Evolutionary conservation across 2,329 filamentous ascomycete species (phyloP), one percentile per base, ranked within the genome.

Genomic region (Aspergillus tubingensis): DNA sequence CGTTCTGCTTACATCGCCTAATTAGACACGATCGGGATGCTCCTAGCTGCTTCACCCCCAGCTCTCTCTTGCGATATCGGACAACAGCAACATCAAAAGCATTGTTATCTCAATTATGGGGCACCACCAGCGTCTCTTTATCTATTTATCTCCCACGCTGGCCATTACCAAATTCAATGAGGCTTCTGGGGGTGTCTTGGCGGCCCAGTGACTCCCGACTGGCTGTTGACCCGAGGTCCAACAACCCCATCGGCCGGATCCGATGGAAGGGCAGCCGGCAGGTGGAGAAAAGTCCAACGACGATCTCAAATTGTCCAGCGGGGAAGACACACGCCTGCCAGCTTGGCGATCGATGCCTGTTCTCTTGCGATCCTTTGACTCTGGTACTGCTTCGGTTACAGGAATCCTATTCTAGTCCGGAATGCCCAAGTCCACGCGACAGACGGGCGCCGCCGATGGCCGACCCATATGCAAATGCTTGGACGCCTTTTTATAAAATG

Each of bases 361-460:
- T 19, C 15, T 39, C 36, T 27, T n/a, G 13, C 10, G 10, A 43
- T 43, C 17, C 52, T 4, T 13, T 19, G 52, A 11, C 23, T 30
- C 10, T 54, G 38, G 25, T 25, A 43, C 15, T 3, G 21, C 30
- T 44, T 41, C 36, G 21, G 25, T 43, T 44, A 27, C 52, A 32
- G n/a, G n/a, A 54, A 36, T 19, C 38, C 15, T 25, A 30, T 49
- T 27, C 41, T 44, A 53, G 39, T 53, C 51, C 11, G 51, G 8
- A 39, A 43, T 30, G 41, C 11, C 7, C 39, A 30, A 47, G 41
- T 54, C 60, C 57, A 62, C 57, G 54, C 54, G 54, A 47, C 55
- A 53, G 23, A 57, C 58, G 60, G 60, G 57, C 47, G 48, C 56
- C 60, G 60, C 56, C 60, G 60, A 62, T 62, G 60, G 19, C 60